Percentiles rank a stretch among this genome's conserved stretches.
phyloP scores from a whole-genome alignment of 2,329 filamentous ascomycete genomes.

The Fonsecaea multimorphosa region DNA sequence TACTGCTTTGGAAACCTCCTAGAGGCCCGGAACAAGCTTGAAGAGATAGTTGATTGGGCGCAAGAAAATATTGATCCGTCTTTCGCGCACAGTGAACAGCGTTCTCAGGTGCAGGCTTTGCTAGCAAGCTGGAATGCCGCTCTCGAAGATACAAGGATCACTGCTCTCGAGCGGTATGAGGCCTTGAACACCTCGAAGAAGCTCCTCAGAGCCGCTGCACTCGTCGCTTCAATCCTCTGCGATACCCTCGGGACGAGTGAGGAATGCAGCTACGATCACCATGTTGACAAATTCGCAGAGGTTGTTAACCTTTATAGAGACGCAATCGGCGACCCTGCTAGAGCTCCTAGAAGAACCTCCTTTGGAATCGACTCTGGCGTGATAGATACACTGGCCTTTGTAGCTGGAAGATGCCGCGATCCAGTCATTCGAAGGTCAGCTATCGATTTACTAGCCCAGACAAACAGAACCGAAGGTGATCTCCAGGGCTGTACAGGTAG shows the following conservation, averaged over 20 bases:
- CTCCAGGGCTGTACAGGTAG: constrained; percentile 35
- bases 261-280: constrained; percentile 39
- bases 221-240: constrained; percentile 36
- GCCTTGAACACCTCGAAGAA: constrained; percentile 33
- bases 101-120: constrained; percentile 29
- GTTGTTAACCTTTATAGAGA: constrained; percentile 40
- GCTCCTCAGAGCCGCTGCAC: constrained; percentile 34
- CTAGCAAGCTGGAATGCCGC: constrained; percentile 32
- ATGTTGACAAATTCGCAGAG: constrained; percentile 39
- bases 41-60: constrained; percentile 36
- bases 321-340: constrained; percentile 36
- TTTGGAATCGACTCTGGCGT: constrained; percentile 45
- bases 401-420: constrained; percentile 43
- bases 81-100: constrained; percentile 10
- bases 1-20: constrained; percentile 33
- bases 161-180: constrained; percentile 33
- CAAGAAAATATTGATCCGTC: constrained; percentile 32
- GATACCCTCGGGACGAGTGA: constrained; percentile 32
- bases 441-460: constrained; percentile 38
- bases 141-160: constrained; percentile 30
- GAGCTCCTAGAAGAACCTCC: constrained; percentile 30
- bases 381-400: constrained; percentile 40
- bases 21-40: constrained; percentile 37
- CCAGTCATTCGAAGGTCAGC: constrained; percentile 42
- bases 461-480: constrained; percentile 37